These are phyloP conservation scores for Teratosphaeria epicoccoides DNA, from an alignment of 2,329 filamentous ascomycete genomes.

Conservation along the genomic window DNA sequence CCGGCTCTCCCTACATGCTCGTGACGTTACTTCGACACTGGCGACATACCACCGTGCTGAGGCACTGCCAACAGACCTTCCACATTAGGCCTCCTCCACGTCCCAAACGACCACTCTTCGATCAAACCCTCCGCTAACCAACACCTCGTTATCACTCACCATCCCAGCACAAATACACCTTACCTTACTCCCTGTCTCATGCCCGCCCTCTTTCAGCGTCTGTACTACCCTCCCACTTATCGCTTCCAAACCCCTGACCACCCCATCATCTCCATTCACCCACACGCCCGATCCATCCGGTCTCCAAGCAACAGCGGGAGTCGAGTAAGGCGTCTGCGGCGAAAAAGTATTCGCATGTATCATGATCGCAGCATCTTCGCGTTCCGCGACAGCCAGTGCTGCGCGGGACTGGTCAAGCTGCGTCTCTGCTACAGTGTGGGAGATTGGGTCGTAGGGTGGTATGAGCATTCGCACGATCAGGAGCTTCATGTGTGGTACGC, in stretches of 20 bases:
- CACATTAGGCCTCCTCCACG: background rate
- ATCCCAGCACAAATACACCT: constrained; percentile 47
- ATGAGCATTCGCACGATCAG: constrained; percentile 49
- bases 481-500: constrained; percentile 52
- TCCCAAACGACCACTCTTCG: constrained; percentile 50
- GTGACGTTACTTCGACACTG: background rate
- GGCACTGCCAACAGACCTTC: background rate
- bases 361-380: constrained; percentile 49
- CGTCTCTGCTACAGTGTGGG: constrained; percentile 26
- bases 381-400: constrained; percentile 42
- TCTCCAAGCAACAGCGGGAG: constrained; percentile 51
- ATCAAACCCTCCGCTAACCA: constrained; percentile 56
- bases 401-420: constrained; percentile 44
- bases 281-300: constrained; percentile 52
- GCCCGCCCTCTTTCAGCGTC: constrained; percentile 35
- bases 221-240: constrained; percentile 47
- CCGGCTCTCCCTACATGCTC: background rate
- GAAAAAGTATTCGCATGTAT: constrained; percentile 50
- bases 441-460: constrained; percentile 27
- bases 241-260: constrained; percentile 49
- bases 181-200: constrained; percentile 49
- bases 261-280: constrained; percentile 56
- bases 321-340: constrained; percentile 55
- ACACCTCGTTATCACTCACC: constrained; percentile 36
- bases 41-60: background rate